A percentile compares a stretch with the other conserved stretches of the same genome.
phyloP scores from a whole-genome alignment of 1,139 yeast species.

The Sugiyamaella paludigena region DNA sequence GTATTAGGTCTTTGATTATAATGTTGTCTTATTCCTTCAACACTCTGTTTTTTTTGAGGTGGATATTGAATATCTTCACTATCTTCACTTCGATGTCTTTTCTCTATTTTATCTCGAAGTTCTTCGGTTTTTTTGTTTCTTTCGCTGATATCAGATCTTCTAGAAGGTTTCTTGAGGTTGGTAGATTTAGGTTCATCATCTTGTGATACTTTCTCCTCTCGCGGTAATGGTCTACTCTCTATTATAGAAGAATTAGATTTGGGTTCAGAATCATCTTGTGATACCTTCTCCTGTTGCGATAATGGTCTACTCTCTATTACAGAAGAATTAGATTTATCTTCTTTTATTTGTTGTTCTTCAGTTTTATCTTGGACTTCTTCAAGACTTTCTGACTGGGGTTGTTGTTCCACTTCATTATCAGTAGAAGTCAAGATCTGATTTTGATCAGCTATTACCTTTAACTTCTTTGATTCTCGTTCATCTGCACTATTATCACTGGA shows the following conservation, averaged over 20 bases:
- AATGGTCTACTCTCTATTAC: background rate
- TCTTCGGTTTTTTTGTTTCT: slow-evolving; percentile 26
- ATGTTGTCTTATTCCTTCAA: slow-evolving; percentile 65
- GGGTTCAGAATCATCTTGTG: background rate
- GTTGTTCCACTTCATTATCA: no score
- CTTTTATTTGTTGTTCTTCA: background rate
- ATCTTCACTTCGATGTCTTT: slow-evolving; percentile 19
- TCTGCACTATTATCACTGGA: slow-evolving; percentile 18
- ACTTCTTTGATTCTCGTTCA: slow-evolving; percentile 4
- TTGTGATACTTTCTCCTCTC: no score
- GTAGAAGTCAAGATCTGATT: no score
- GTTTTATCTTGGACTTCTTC: background rate
- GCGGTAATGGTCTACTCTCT: background rate
- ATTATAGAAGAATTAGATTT: background rate
- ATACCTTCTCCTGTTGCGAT: no score
- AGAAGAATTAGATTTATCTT: background rate
- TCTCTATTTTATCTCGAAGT: slow-evolving; percentile 25
- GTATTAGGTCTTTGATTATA: slow-evolving; percentile 83
- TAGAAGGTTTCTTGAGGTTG: slow-evolving; percentile 29
- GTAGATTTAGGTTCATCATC: slow-evolving; percentile 8
- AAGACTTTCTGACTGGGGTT: background rate
- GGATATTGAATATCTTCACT: slow-evolving; percentile 27
- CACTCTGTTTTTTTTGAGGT: slow-evolving; percentile 5
- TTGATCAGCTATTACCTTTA: no score
- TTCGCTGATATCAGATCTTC: slow-evolving; percentile 26